Base-by-base conservation (phyloP, 371 early-diverging fungal genomes). In the Mortierella sp. region DNA sequence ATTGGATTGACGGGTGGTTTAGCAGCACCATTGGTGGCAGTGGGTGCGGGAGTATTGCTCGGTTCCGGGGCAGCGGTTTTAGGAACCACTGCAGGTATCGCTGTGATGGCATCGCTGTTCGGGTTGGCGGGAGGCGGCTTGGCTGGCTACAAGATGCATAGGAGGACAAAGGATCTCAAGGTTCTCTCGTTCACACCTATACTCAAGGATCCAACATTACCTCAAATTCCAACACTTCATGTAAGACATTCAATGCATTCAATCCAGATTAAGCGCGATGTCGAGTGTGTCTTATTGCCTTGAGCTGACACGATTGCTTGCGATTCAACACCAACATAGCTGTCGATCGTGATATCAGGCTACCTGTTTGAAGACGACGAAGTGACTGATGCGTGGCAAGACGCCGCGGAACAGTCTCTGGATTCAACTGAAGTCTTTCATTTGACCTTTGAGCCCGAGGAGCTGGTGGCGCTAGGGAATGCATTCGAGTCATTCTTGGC, bases 401-500 rank as follows among this genome's bases (percentile, higher is more conserved):
- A 62, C 2, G 78, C 81, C 3, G 83, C 85, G 58, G 67, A 81
- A 39, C 57, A 72, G 31, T 67, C 78, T 0, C 51, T 82, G 46
- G 64, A 65, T 8, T 71, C 80, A 23, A 80, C 67, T 24, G 90
- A 90, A 56, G 82, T 85, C 0, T 90, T 81, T 54, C 87, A 86
- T 54, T 69, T 90, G 61, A 80, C 82, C 24, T 97, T 95, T 85
- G 97, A 98, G 58, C 87, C 89, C 0, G 89, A 93, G 9, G 87
- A 84, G 3, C 78, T 97, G 58, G 81, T 88, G 30, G 84, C 88
- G 6, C 81, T 97, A 9, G 96, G 97, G 2, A 83, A 87, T 58
- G 92, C 96, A 1, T 87, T 97, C 60, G 83, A 84, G 43, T 80
- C 67, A 19, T 89, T 98, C 82, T 81, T 98, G 34, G 91, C 90